A percentile compares a stretch with the other conserved stretches of the same genome.
Evolutionary conservation across 2,329 filamentous ascomycete genomes (phyloP).

Genomic region (Chaetomiaceae sp.): DNA sequence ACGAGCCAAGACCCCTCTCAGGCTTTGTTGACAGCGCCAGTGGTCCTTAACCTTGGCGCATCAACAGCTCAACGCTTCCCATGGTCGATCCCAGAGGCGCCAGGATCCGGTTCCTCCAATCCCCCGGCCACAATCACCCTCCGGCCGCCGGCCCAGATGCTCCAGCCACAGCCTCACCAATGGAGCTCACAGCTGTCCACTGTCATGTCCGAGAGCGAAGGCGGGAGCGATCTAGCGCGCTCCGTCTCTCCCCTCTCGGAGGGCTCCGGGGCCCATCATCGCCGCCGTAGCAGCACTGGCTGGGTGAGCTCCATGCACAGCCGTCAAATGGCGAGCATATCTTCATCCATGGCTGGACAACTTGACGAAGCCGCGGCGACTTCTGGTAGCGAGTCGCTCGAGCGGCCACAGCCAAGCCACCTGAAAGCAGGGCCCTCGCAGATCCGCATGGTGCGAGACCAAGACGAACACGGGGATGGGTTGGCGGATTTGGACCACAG

Average conservation of each 20-base stretch:
- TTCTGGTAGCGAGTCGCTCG: constrained; percentile 45
- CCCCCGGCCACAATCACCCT: constrained; percentile 17
- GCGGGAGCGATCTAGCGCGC: constrained; percentile 46
- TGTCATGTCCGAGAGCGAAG: constrained; percentile 59
- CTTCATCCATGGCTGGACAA: constrained; percentile 47
- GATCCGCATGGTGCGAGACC: constrained; percentile 49
- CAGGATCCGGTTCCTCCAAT: constrained; percentile 29
- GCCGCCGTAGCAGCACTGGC: constrained; percentile 45
- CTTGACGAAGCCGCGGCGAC: constrained; percentile 35
- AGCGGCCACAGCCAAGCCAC: constrained; percentile 46
- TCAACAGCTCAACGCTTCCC: constrained; percentile 29
- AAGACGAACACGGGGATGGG: constrained; percentile 62
- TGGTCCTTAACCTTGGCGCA: constrained; percentile 37
- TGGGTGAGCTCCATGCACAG: constrained; percentile 46
- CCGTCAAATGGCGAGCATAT: constrained; percentile 54
- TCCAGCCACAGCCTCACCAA: constrained; percentile 50
- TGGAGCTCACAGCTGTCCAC: constrained; percentile 63
- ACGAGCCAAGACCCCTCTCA: constrained; percentile 43
- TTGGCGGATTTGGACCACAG: constrained; percentile 55
- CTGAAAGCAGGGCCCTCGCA: constrained; percentile 38
- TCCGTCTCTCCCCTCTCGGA: constrained; percentile 43
- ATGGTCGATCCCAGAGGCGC: constrained; percentile 25
- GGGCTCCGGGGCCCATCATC: constrained; percentile 17
- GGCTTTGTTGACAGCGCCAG: constrained; percentile 36
- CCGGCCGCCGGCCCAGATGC: constrained; percentile 39